Evolutionary conservation across 306 rosid genomes (phyloP).

Genomic region (Coriaria nepalensis): DNA sequence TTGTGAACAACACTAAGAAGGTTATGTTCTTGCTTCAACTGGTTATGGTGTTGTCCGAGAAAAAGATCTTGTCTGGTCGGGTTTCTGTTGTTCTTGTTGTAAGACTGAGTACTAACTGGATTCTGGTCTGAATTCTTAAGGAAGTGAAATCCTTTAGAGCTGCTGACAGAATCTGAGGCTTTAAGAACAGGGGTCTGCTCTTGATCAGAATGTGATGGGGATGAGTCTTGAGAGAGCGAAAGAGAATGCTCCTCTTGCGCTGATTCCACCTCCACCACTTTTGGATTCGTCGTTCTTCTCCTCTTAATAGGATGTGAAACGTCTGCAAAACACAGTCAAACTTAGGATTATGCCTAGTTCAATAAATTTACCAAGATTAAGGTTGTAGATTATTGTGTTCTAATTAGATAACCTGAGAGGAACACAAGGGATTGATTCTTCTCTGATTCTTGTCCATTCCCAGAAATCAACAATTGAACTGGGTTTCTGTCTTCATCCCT

Average conservation of each 20-base stretch:
- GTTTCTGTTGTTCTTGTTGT: constrained; percentile 3
- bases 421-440: constrained; percentile 22
- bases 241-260: constrained; percentile 97
- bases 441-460: constrained; percentile 24
- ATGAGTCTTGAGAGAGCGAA: constrained; percentile 71
- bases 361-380: no score
- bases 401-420: constrained; percentile 36
- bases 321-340: constrained; percentile 25
- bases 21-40: constrained; percentile 25
- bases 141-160: constrained; percentile 40
- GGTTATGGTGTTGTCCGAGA: constrained; percentile 27
- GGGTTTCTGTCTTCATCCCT: constrained; percentile 22
- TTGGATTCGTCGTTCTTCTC: constrained; percentile 47
- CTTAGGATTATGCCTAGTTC: neutral
- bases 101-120: constrained; percentile 25
- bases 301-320: constrained; percentile 51
- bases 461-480: constrained; percentile 24
- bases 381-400: neutral
- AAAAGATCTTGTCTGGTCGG: constrained; percentile 29
- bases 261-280: constrained; percentile 54
- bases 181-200: constrained; percentile 46
- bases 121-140: constrained; percentile 22
- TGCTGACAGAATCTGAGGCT: constrained; percentile 24
- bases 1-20: constrained; percentile 12
- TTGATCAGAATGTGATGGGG: constrained; percentile 85